Evolutionary conservation across 2,329 filamentous ascomycete genomes (phyloP).

Genomic region (Rhynchosporium graminicola): DNA sequence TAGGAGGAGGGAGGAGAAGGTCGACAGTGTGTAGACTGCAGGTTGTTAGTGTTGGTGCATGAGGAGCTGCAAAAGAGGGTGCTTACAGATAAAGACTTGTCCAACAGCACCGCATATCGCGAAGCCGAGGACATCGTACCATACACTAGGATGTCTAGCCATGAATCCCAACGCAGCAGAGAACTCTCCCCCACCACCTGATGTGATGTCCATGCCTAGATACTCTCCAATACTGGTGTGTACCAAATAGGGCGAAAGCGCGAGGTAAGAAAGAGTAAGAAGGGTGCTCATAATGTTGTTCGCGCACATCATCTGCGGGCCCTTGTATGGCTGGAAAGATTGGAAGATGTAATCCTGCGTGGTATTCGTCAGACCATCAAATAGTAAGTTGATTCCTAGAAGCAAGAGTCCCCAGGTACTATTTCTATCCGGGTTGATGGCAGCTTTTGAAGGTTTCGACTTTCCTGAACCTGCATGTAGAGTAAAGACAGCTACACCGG

Average conservation of each 20-base stretch:
- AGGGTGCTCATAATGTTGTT: conserved; percentile 86
- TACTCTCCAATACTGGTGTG: conserved; percentile 64
- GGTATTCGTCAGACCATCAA: conserved; percentile 94
- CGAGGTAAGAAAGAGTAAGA: conserved; percentile 74
- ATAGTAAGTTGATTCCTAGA: conserved; percentile 84
- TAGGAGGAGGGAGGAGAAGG: conserved; percentile 87
- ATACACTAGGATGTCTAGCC: conserved; percentile 74
- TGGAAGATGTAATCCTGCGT: conserved; percentile 94
- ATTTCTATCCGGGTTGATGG: conserved; percentile 54
- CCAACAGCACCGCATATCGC: conserved; percentile 87
- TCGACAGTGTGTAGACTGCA: conserved; percentile 82
- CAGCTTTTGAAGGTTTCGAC: conserved; percentile 45
- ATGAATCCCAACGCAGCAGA: conserved; percentile 79
- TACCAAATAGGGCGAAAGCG: conserved; percentile 78
- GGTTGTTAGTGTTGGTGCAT: not conserved
- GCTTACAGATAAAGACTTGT: conserved; percentile 89
- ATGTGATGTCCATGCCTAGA: conserved; percentile 63
- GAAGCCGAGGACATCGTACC: conserved; percentile 87
- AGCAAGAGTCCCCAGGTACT: conserved; percentile 79
- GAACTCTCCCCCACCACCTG: conserved; percentile 72
- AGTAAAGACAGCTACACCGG: conserved; percentile 93
- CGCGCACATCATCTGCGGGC: conserved; percentile 99
- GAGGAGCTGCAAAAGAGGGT: conserved; percentile 8
- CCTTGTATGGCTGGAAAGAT: conserved; percentile 76
- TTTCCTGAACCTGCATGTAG: conserved; percentile 73